Evolutionary conservation across 1,139 yeast genomes (phyloP).

Genomic region (Protomyces inundatus): DNA sequence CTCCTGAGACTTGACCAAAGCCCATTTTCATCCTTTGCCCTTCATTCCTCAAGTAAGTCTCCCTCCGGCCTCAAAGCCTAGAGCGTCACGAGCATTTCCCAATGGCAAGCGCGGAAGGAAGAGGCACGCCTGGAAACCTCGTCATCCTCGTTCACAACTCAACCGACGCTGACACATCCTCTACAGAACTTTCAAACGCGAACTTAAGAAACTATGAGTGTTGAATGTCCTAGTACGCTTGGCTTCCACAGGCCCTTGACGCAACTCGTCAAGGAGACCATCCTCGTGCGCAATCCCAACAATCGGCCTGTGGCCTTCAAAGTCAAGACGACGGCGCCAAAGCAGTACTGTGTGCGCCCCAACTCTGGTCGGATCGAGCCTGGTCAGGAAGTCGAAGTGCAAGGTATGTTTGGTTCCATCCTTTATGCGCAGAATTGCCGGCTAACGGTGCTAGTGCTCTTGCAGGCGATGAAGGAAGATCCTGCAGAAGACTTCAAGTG

Average conservation of each 20-base stretch:
- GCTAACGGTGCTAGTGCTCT: slow-evolving; percentile 45
- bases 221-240: slow-evolving; percentile 26
- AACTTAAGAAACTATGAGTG: slow-evolving; percentile 9
- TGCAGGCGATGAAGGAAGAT: slow-evolving; percentile 75
- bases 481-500: slow-evolving; percentile 70
- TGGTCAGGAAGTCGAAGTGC: slow-evolving; percentile 29
- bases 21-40: too few species aligned
- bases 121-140: too few species aligned
- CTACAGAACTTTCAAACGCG: too few species aligned
- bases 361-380: slow-evolving; percentile 30
- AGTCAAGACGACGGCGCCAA: slow-evolving; percentile 98
- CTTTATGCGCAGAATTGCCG: not conserved
- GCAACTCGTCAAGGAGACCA: slow-evolving; percentile 28
- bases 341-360: slow-evolving; percentile 43
- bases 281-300: slow-evolving; percentile 28
- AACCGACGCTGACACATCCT: too few species aligned
- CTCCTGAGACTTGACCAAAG: too few species aligned
- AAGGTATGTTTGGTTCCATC: slow-evolving; percentile 4
- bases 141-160: too few species aligned
- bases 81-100: too few species aligned
- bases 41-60: too few species aligned
- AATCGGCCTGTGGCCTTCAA: slow-evolving; percentile 68
- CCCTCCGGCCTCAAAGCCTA: too few species aligned
- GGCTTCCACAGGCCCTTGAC: slow-evolving; percentile 29
- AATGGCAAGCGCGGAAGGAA: too few species aligned